Conservation (phyloP, 208 protist genomes). For the Strigomonas oncopelti region DNA sequence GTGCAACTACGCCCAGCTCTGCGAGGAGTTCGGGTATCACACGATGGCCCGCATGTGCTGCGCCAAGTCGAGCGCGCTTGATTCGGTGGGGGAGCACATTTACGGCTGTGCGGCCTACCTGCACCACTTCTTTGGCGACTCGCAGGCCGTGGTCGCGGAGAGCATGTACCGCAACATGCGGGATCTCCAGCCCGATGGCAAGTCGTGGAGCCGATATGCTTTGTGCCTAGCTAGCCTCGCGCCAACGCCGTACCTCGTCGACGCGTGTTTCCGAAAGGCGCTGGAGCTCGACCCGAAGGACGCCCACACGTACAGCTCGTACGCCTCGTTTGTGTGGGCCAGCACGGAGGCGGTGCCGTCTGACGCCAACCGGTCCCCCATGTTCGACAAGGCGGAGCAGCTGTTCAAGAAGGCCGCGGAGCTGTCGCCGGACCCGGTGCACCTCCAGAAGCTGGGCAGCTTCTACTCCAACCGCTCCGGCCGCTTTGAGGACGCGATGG, state of each 20-base stretch:
- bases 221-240: not conserved
- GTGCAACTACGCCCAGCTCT: conserved; percentile 1
- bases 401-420: conserved; percentile 8
- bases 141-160: too few species aligned
- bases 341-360: not conserved
- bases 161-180: too few species aligned
- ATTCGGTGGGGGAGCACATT: not conserved
- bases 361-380: not conserved
- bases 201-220: not conserved
- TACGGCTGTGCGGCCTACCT: conserved; percentile 1
- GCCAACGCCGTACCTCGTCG: conserved; percentile 1
- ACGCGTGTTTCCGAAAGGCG: not conserved
- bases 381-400: conserved; percentile 1
- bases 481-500: not conserved
- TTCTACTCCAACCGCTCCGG: not conserved
- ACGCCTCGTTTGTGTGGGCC: conserved; percentile 7
- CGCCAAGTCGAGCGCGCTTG: conserved; percentile 8
- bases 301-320: not conserved
- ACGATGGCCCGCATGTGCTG: not conserved
- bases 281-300: conserved; percentile 1
- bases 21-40: not conserved
- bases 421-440: not conserved
- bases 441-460: not conserved
- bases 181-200: too few species aligned
- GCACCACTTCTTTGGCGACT: not conserved